These are phyloP conservation scores for Physcomitrellopsis africana DNA, from an alignment of 225 moss, liverwort and hornwort species.

Conservation along the genomic window DNA sequence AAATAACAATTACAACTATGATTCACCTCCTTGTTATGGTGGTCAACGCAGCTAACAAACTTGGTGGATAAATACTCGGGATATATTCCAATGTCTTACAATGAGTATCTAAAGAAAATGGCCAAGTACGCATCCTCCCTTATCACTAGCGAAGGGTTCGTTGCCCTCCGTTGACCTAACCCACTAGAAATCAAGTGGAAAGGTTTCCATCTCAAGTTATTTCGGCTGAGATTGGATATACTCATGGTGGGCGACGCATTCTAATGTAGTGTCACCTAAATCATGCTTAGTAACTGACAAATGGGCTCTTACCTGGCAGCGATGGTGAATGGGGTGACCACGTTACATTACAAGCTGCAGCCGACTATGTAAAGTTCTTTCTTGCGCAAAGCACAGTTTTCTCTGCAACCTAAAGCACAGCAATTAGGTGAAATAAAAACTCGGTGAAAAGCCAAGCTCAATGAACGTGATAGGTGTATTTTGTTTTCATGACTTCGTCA, in stretches of 20 bases:
- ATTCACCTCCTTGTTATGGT: conserved; percentile 33
- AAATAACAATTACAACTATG: conserved; percentile 5
- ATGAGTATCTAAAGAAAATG: conserved; percentile 72
- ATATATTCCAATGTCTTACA: conserved; percentile 63
- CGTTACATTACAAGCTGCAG: conserved; percentile 81
- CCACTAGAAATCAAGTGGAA: too few relatives aligned
- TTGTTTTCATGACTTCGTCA: conserved; percentile 4
- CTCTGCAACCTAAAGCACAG: neutral
- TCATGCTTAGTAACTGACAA: conserved; percentile 1
- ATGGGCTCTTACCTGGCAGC: conserved; percentile 42
- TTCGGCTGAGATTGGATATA: too few relatives aligned
- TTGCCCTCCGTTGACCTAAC: neutral
- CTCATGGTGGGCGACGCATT: too few relatives aligned
- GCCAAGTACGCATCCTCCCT: conserved; percentile 45
- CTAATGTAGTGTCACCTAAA: neutral
- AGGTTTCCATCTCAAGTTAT: too few relatives aligned
- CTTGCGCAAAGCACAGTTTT: neutral
- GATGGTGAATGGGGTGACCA: conserved; percentile 93
- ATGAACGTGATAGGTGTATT: neutral
- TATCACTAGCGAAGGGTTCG: neutral
- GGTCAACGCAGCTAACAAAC: conserved; percentile 52
- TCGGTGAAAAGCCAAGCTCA: neutral
- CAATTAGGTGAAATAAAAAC: neutral
- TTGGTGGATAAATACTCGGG: conserved; percentile 28
- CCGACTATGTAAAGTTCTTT: conserved; percentile 53